Evolutionary conservation across 805 yeast genomes (phyloP), one percentile per base, ranked within the genome.

Genomic region (Saturnispora bothae): DNA sequence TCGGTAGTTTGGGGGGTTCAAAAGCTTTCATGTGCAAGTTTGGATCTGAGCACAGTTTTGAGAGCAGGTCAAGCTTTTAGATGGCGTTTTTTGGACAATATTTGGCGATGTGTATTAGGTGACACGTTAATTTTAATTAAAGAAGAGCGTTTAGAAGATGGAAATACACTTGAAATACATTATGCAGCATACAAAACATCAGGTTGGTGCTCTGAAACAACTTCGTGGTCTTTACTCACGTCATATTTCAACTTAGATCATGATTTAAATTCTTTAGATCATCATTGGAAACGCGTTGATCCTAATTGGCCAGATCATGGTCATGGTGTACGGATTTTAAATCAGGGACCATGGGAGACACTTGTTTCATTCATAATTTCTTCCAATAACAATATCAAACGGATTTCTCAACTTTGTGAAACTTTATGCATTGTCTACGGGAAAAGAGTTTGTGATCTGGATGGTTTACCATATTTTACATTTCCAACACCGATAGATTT

Each of bases 281-380:
- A 50, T 1, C 63, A 69, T 15, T 88, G 97, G 96, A 47, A 66
- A 3, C 40, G 45, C 1, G 66, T 59, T 15, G 94, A 85, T 53
- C 35, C 63, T 15, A 57, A 63, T 16, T 79, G 3, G 16, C 3
- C n/a, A 28, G 18, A 9, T 14, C 12, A 16, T 38, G 38, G 61
- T 4, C 45, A 55, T 28, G 52, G 50, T 22, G 76, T 89, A 15
- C 63, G 98, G 22, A 84, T 89, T 45, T 66, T 92, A 20, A 68
- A 88, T 27, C 97, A 92, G 56, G 96, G 89, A 46, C 97, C 98
- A 0, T 92, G 97, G 97, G 98, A 92, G 48, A 85, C 89, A 31
- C 63, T 86, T 32, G 63, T 89, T 15, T 82, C 92, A 2, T 92
- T 89, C 47, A 92, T 92, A 9, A 92, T 97, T 60, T 84, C 95